Percentiles rank a stretch among this genome's conserved stretches.
Evolutionary conservation across 176 grass and related monocot species (phyloP).

Genomic region (Avena eriantha): DNA sequence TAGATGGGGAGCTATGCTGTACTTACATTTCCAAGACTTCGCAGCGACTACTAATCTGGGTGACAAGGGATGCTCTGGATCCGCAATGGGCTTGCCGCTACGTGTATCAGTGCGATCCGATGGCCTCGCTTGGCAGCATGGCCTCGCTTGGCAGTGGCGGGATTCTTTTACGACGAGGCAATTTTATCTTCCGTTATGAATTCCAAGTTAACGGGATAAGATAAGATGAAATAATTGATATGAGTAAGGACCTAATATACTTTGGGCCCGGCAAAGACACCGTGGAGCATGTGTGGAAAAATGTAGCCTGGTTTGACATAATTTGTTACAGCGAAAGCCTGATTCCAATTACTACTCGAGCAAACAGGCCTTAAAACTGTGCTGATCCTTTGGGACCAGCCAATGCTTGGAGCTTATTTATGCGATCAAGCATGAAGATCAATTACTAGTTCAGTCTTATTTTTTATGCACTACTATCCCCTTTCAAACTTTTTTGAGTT

Average conservation of each 20-base stretch:
- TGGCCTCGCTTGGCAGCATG: conserved; percentile 6
- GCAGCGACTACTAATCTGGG: not conserved
- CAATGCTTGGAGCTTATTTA: not conserved
- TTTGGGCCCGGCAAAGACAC: not conserved
- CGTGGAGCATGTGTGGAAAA: not conserved
- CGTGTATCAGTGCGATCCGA: not conserved
- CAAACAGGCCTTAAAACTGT: not conserved
- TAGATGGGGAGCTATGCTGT: not conserved
- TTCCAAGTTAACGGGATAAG: not conserved
- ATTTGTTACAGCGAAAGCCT: not conserved
- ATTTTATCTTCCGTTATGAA: not conserved
- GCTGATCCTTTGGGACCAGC: not conserved
- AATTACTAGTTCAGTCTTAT: not conserved
- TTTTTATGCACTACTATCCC: not conserved
- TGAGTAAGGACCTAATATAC: not conserved
- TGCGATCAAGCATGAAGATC: not conserved
- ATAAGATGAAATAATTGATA: not conserved
- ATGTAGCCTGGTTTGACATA: not conserved
- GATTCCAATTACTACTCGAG: not conserved
- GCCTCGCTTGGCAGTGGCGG: not conserved
- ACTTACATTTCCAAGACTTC: not conserved
- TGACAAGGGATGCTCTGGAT: not conserved
- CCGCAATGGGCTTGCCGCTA: not conserved
- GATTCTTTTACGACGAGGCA: not conserved
- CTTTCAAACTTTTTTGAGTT: not conserved